Evolutionary conservation across 257 asterid species (phyloP), one percentile per base, ranked within the genome.

Genomic region (Forsythia suspensa): DNA sequence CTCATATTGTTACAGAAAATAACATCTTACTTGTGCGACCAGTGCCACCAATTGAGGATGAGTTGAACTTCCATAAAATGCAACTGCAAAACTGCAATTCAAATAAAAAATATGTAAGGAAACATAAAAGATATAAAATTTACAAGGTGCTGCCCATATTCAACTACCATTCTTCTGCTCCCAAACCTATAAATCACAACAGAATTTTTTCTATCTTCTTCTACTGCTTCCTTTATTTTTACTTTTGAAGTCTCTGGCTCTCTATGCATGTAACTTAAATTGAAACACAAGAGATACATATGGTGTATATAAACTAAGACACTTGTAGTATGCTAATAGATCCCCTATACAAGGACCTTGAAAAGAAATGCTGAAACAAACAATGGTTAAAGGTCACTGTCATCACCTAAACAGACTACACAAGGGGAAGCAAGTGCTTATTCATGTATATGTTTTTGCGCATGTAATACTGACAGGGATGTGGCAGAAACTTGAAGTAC

Each of bases 11-110:
- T 48, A 82, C 12, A 66, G 77, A 42, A 77, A 24, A 66, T 8
- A 72, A 77, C 39, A 65, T 37, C 94, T 89, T 88, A 95, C 99
- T 82, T 95, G 99, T 40, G 99, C 99, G 83, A 95, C 90, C 80
- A 95, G 87, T 70, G 98, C 99, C 87, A 95, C 97, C 87, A 95
- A 89, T 52, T 84, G 97, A 77, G 98, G 96, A 87, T 83, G 94
- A 70, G 90, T 85, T 79, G 91, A 79, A 79, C 83, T 87, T 84
- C 99, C 97, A 81, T 77, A 80, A 79, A 92, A 95, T 70, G 97
- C 99, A 87, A 95, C 88, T 68, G 98, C 98, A 83, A 87, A 95
- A 75, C 99, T 95, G 97, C 79, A 82, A 79, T 40, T 73, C 76
- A 81, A 80, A 75, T 72, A 71, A 77, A 41, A 9, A 66, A 18